Conservation (phyloP, 2,329 filamentous ascomycete genomes). For the Xylariaceae sp. region DNA sequence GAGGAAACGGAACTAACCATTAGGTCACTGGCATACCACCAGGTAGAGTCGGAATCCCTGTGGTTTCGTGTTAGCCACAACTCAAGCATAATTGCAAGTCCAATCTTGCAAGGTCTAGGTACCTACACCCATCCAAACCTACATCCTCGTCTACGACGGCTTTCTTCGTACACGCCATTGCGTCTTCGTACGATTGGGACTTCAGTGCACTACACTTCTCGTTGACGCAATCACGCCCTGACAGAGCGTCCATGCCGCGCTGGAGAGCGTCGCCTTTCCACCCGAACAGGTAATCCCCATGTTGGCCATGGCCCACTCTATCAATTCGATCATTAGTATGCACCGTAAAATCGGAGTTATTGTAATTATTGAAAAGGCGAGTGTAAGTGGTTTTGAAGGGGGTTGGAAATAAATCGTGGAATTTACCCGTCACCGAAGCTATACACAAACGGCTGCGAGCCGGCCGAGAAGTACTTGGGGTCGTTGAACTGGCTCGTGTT, state of each 20-base stretch:
- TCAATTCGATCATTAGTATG: neutral
- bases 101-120: neutral
- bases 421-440: constrained; percentile 41
- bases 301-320: constrained; percentile 15
- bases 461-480: constrained; percentile 24
- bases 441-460: constrained; percentile 45
- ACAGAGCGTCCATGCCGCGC: constrained; percentile 20
- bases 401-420: constrained; percentile 1
- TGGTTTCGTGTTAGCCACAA: constrained; percentile 1
- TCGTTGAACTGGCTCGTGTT: constrained; percentile 30
- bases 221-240: constrained; percentile 15
- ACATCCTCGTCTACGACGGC: constrained; percentile 16
- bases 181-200: constrained; percentile 19
- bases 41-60: constrained; percentile 16
- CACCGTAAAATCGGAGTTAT: neutral
- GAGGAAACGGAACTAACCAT: constrained; percentile 1
- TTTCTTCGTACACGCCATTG: constrained; percentile 19
- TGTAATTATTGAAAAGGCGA: constrained; percentile 1
- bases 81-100: neutral
- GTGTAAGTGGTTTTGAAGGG: neutral
- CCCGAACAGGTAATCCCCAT: constrained; percentile 13
- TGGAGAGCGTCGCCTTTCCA: too few species aligned
- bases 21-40: constrained; percentile 10
- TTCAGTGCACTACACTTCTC: constrained; percentile 21
- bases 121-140: constrained; percentile 18